Evolutionary conservation across 805 yeast genomes (phyloP).

Genomic region (Ogataea methanolica): DNA sequence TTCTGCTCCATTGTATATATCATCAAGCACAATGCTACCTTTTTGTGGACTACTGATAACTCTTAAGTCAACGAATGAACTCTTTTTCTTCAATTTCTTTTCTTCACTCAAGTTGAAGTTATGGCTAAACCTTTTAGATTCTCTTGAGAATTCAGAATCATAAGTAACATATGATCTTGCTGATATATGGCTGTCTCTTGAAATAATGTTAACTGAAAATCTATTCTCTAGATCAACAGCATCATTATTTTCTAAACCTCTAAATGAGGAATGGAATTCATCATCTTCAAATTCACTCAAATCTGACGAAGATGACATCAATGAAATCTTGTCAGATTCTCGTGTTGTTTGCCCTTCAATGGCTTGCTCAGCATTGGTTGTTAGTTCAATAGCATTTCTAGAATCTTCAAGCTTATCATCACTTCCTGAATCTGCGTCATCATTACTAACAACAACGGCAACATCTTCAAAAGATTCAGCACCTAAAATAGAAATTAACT

Average conservation of each 20-base stretch:
- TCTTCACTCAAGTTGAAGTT: constrained; percentile 8
- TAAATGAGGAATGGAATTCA: neutral
- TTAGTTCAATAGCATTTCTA: constrained; percentile 1
- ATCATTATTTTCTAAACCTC: neutral
- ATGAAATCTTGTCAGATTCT: no score
- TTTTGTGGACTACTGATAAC: constrained; percentile 6
- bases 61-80: constrained; percentile 45
- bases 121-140: neutral
- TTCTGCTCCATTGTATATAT: neutral
- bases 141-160: constrained; percentile 48
- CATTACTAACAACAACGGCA: neutral
- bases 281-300: no score
- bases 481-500: constrained; percentile 9
- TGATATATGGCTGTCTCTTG: constrained; percentile 36
- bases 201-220: constrained; percentile 27
- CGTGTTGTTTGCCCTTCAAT: no score
- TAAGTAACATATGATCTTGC: constrained; percentile 50
- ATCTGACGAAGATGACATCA: no score
- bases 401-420: constrained; percentile 4
- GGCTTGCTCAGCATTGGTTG: no score
- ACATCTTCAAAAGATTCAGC: neutral
- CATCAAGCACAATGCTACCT: neutral
- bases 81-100: constrained; percentile 40
- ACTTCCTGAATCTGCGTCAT: neutral
- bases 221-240: constrained; percentile 7